phyloP scores from a whole-genome alignment of 306 rosid species.

The Lotus japonicus region DNA sequence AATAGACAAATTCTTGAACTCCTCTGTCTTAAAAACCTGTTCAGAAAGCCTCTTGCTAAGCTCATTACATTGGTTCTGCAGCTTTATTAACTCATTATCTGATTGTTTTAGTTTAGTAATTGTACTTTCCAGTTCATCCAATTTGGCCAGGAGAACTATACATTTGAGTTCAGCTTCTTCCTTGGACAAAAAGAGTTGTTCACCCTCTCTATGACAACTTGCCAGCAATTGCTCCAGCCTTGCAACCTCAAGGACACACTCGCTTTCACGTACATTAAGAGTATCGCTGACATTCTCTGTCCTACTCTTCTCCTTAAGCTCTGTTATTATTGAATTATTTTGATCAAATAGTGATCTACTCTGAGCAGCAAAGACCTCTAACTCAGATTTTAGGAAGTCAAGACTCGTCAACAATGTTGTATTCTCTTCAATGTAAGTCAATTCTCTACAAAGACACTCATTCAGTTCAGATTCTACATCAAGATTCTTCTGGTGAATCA shows the following conservation, averaged over 20 bases:
- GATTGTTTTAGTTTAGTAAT: constrained; percentile 46
- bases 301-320: constrained; percentile 41
- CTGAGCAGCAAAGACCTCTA: constrained; percentile 44
- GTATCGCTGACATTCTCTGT: constrained; percentile 34
- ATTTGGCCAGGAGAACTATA: constrained; percentile 56
- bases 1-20: constrained; percentile 83
- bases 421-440: constrained; percentile 56
- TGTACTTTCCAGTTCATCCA: constrained; percentile 55
- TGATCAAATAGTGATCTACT: constrained; percentile 46
- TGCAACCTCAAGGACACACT: constrained; percentile 47
- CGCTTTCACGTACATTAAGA: constrained; percentile 24
- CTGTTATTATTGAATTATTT: constrained; percentile 34
- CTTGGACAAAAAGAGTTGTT: constrained; percentile 54
- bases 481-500: constrained; percentile 44
- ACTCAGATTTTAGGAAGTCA: constrained; percentile 45
- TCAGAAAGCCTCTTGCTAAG: constrained; percentile 71
- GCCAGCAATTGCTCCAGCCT: constrained; percentile 52
- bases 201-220: constrained; percentile 49
- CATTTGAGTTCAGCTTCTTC: constrained; percentile 72
- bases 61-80: constrained; percentile 57
- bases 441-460: constrained; percentile 46
- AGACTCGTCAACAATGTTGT: constrained; percentile 49
- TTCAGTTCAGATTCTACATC: constrained; percentile 43
- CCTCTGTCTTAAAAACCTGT: constrained; percentile 84
- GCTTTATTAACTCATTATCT: constrained; percentile 42